Evolutionary conservation across 768 basidiomycete genomes (phyloP).

Genomic region (Collybiopsis confluens): DNA sequence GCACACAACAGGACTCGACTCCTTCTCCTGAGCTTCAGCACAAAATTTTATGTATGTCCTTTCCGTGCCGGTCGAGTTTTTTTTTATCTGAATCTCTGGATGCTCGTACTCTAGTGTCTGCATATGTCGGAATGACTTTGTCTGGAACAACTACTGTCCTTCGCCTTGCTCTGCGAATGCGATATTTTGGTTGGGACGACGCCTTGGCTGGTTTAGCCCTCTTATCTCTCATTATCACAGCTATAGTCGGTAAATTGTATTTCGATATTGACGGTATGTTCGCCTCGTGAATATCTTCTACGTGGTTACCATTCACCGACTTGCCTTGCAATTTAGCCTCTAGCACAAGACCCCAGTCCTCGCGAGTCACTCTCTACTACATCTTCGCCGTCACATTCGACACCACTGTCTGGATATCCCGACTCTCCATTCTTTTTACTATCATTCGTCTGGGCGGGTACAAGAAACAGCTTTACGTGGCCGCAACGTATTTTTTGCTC

Average conservation of each 20-base stretch:
- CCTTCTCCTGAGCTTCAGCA: not conserved
- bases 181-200: conserved; percentile 4
- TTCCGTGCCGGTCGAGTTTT: not conserved
- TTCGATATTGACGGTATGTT: not conserved
- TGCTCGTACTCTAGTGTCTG: not conserved
- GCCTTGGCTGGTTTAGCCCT: not conserved
- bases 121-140: not conserved
- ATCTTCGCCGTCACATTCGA: conserved; percentile 3
- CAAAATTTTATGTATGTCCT: not conserved
- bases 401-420: conserved; percentile 1
- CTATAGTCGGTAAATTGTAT: not conserved
- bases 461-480: not conserved
- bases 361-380: conserved; percentile 3
- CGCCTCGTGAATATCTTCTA: not conserved
- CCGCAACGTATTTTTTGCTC: not conserved
- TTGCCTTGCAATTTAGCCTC: not conserved
- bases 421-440: not conserved
- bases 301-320: not conserved
- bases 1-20: not conserved
- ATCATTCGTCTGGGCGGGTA: conserved; percentile 3
- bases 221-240: not conserved
- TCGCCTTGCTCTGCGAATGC: not conserved
- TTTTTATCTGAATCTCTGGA: not conserved
- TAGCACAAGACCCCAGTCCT: conserved; percentile 1
- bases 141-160: not conserved